Base-by-base conservation (phyloP, 305 asterid species). In the Rubia tinctorum region DNA sequence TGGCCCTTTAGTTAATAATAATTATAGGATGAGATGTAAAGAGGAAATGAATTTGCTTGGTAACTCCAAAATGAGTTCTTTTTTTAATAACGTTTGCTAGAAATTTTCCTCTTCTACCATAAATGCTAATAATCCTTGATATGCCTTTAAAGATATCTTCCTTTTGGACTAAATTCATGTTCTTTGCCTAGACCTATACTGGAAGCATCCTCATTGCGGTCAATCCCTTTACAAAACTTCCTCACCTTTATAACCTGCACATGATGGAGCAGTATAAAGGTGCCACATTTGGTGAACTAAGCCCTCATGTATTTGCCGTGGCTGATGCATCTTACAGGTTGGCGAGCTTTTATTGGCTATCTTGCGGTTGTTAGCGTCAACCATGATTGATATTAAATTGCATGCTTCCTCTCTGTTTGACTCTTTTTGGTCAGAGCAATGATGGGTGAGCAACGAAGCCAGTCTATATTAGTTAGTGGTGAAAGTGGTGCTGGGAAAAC, bases 401-500 rank as follows among this genome's bases (percentile, higher is more conserved):
- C 12, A 18, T 55, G 76, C 66, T 49, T 69, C 73, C 60, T 73
- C 75, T 67, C 73, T 78, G 27, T 82, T 76, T 81, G 70, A 53
- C 67, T 71, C 71, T 78, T 72, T 56, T 80, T 82, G 80, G 68
- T 69, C 79, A 93, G 98, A 85, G 96, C 98, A 63, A 93, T 93
- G 98, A 86, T 88, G 93, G 79, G 85, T 71, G 98, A 94, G 81
- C 81, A 88, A 77, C 78, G 72, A 77, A 94, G 99, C 84, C 99
- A 94, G 80, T 91, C 99, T 73, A 91, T 94, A 80, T 92, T 94
- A 77, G 99, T 94, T 71, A 94, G 99, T 74, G 99, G 99, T 58
- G 99, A 94, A 86, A 94, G 99, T 82, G 99, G 98, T 76, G 98
- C 98, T 39, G 98, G 98, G 43, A 93, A 93, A 84, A 95, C 99